Evolutionary conservation across 73 alveolate species (phyloP).

Genomic region (Breviolum minutum): DNA sequence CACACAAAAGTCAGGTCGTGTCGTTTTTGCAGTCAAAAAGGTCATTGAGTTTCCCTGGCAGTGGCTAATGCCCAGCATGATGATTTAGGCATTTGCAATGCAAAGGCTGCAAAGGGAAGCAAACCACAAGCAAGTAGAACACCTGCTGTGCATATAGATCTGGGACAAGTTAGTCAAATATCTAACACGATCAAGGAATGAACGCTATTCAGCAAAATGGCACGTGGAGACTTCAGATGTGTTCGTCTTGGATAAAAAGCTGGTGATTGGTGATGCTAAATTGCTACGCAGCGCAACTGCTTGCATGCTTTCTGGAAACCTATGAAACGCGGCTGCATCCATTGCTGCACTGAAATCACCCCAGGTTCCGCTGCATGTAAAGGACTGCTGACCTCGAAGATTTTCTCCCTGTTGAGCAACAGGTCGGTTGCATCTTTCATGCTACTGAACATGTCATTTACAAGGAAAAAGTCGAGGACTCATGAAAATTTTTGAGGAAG

Average conservation of each 20-base stretch:
- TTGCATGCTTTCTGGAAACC: background rate
- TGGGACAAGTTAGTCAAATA: too few species aligned
- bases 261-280: too few species aligned
- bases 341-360: background rate
- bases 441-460: too few species aligned
- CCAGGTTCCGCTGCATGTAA: slow-evolving; percentile 31
- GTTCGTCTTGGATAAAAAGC: too few species aligned
- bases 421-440: background rate
- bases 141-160: background rate
- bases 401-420: background rate
- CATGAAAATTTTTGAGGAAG: too few species aligned
- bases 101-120: slow-evolving; percentile 23
- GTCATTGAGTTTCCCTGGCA: background rate
- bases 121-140: slow-evolving; percentile 9
- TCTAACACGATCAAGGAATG: background rate
- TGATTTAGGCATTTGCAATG: slow-evolving; percentile 10
- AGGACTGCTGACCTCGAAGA: slow-evolving; percentile 60
- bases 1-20: too few species aligned
- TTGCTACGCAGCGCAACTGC: background rate
- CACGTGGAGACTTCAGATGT: too few species aligned
- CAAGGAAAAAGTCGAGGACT: too few species aligned
- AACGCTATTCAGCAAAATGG: too few species aligned
- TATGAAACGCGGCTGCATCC: slow-evolving; percentile 45
- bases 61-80: slow-evolving; percentile 43
- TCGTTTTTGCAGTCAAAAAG: too few species aligned